Evolutionary conservation across 495 filamentous ascomycete genomes (phyloP).

Genomic region (Opeltia flavorubescens): DNA sequence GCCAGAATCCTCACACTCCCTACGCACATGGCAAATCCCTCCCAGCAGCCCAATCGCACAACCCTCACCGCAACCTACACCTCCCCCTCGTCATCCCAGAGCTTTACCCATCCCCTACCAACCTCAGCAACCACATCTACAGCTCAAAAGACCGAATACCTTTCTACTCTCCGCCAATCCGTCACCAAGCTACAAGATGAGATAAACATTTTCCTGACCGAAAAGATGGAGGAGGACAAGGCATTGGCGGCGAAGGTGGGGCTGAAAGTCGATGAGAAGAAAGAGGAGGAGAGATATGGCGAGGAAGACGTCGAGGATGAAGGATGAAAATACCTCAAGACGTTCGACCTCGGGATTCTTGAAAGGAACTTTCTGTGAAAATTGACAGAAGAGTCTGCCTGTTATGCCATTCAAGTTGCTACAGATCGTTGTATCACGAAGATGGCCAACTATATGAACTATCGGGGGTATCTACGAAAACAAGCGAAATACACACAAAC

Average conservation of each 20-base stretch:
- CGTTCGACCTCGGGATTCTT: not conserved
- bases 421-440: too few species aligned
- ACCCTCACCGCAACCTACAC: slow-evolving; percentile 42
- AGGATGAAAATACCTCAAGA: not conserved
- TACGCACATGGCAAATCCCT: not conserved
- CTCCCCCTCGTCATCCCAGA: slow-evolving; percentile 38
- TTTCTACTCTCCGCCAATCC: slow-evolving; percentile 48
- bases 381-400: not conserved
- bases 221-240: slow-evolving; percentile 82
- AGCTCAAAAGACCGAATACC: slow-evolving; percentile 47
- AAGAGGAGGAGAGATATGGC: slow-evolving; percentile 77
- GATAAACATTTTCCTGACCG: slow-evolving; percentile 73
- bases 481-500: too few species aligned
- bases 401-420: too few species aligned
- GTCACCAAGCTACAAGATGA: slow-evolving; percentile 49
- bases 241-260: slow-evolving; percentile 26
- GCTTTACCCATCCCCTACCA: slow-evolving; percentile 24
- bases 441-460: too few species aligned
- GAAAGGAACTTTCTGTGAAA: slow-evolving; percentile 10
- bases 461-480: too few species aligned
- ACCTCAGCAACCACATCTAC: slow-evolving; percentile 20
- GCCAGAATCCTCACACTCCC: not conserved
- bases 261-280: slow-evolving; percentile 33
- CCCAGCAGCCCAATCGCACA: slow-evolving; percentile 2
- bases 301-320: slow-evolving; percentile 50